Evolutionary conservation across 2,329 filamentous ascomycete genomes (phyloP).

Genomic region (Colletotrichum viniferum): DNA sequence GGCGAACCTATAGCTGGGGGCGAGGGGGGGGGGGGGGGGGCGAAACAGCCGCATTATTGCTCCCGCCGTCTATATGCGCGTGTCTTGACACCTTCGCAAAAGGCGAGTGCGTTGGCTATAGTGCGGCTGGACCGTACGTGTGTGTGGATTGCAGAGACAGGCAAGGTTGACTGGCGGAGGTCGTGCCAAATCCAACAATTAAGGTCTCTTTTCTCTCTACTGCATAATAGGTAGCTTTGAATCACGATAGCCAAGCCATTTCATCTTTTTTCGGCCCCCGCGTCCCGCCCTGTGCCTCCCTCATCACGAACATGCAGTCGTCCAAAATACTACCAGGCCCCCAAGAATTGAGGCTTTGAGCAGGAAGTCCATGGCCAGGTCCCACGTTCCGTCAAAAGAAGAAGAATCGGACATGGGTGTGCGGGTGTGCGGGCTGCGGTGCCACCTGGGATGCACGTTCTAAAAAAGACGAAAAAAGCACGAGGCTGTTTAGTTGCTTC

Average conservation of each 20-base stretch:
- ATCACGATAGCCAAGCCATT: background rate
- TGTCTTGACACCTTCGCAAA: background rate
- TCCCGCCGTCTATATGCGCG: background rate
- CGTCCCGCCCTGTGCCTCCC: background rate
- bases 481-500: background rate
- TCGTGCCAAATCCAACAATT: background rate
- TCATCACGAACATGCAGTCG: background rate
- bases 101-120: background rate
- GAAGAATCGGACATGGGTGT: background rate
- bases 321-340: background rate
- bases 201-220: background rate
- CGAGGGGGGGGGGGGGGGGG: background rate
- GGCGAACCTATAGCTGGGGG: background rate
- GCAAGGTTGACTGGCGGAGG: background rate
- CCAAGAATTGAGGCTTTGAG: background rate
- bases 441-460: background rate
- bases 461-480: background rate
- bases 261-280: background rate
- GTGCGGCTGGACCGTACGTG: background rate
- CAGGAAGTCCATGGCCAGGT: background rate
- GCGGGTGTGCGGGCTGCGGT: background rate
- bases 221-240: background rate
- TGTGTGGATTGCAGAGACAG: background rate
- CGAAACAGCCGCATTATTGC: background rate
- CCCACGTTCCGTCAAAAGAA: background rate